phyloP scores from a whole-genome alignment of 2,329 filamentous ascomycete species.

The Tolypocladium paradoxum region DNA sequence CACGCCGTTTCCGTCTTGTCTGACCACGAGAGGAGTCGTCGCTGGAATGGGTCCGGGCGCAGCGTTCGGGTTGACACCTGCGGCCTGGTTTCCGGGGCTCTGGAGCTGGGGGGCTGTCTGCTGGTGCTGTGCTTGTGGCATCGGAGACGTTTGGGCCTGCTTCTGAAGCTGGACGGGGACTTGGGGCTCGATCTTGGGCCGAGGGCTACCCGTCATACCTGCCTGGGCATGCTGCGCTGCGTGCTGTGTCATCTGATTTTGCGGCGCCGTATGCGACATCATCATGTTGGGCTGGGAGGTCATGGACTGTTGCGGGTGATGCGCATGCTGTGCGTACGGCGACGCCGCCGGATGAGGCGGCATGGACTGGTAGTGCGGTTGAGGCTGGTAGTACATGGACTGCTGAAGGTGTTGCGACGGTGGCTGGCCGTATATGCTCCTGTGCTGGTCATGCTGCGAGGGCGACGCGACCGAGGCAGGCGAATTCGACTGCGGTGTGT shows the following conservation, averaged over 20 bases:
- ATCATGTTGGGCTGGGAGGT: conserved; percentile 55
- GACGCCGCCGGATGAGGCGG: conserved; percentile 49
- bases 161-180: conserved; percentile 53
- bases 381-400: conserved; percentile 64
- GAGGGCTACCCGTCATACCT: conserved; percentile 50
- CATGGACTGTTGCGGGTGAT: conserved; percentile 43
- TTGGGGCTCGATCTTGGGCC: conserved; percentile 53
- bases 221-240: conserved; percentile 41
- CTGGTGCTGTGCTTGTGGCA: conserved; percentile 25
- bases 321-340: conserved; percentile 50
- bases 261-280: conserved; percentile 49
- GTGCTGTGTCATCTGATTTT: conserved; percentile 50
- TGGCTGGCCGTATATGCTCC: conserved; percentile 74
- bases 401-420: conserved; percentile 67
- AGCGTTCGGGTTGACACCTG: conserved; percentile 72
- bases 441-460: conserved; percentile 79
- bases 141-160: conserved; percentile 30
- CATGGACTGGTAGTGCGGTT: conserved; percentile 56
- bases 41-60: conserved; percentile 94
- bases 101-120: conserved; percentile 27
- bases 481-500: conserved; percentile 91
- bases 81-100: conserved; percentile 23
- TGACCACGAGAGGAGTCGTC: conserved; percentile 85
- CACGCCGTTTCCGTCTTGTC: conserved; percentile 91
- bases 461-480: conserved; percentile 87